Base-by-base conservation (phyloP, 2,329 filamentous ascomycete species). In the Xylariaceae sp. region DNA sequence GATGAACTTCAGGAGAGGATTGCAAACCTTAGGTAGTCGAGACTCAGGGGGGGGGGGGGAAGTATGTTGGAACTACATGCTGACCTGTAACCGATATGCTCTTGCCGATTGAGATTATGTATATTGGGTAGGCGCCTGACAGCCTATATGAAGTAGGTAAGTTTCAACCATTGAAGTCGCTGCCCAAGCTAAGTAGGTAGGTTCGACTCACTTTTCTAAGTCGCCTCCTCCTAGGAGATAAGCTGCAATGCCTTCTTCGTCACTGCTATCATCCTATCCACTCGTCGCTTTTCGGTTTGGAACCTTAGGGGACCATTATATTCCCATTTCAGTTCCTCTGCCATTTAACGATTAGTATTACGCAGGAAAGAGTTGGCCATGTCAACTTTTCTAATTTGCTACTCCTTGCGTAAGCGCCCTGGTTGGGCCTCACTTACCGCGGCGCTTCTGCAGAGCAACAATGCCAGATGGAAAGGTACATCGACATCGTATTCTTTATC, bases 401-500 rank as follows among this genome's bases (percentile, higher is more conserved):
- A 56, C 19, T 71, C 69, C 47, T 56, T 70, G 47, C 69, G 70
- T 46, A 66, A 64, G 54, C 66, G 68, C 40, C 57, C 57, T 41
- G 65, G 65, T 53, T 72, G 68, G 70, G 60, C 63, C 44, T 51
- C 62, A 18, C 63, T 72, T 41, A 43, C 58, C 29, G 40, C 59
- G 20, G 62, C 57, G 40, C 66, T 71, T 61, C 53, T 65, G 37
- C 61, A 56, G 37, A 61, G 59, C 49, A 62, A 57, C 19, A 51
- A 44, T 29, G 19, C 47, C 29, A 56, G 45, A 52, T 72, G 69
- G 68, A 71, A 66, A 66, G 70, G 70, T 70, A 66, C 16, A 37
- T n/a, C 20, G 10, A 44, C 21, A 42, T 23, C 18, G 18, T 41
- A 18, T 41, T 20, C 18, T 20, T 40, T 12, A 7, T 4, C 12